Conservation (phyloP, 257 asterid species). For the Dorcoceras hygrometricum region DNA sequence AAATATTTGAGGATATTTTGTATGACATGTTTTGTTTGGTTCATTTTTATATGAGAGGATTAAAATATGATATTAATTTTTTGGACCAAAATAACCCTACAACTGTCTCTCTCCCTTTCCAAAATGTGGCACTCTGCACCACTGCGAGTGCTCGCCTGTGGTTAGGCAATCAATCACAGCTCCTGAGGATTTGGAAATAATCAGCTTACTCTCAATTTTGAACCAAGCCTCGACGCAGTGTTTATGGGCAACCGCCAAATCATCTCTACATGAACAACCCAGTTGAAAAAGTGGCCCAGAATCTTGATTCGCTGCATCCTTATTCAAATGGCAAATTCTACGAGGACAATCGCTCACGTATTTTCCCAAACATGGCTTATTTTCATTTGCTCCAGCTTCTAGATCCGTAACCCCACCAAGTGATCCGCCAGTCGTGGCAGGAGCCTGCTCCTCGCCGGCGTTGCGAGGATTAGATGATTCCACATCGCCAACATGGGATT, state of each 20-base stretch:
- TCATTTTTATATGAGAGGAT: too few species aligned
- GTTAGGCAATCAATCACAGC: too few species aligned
- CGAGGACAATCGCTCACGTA: constrained; percentile 18
- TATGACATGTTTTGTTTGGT: too few species aligned
- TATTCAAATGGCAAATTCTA: constrained; percentile 21
- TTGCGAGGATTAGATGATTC: constrained; percentile 6
- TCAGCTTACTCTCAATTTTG: constrained; percentile 19
- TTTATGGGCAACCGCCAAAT: constrained; percentile 21
- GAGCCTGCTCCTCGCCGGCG: background rate
- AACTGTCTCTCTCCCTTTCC: too few species aligned
- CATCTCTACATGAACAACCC: constrained; percentile 23
- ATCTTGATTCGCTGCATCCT: constrained; percentile 20
- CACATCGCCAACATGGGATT: constrained; percentile 10
- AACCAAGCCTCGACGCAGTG: constrained; percentile 23
- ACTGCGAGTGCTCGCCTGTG: too few species aligned
- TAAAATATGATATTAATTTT: too few species aligned
- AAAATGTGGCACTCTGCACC: too few species aligned
- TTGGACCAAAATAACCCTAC: too few species aligned
- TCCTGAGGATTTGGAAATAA: background rate
- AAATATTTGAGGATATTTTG: too few species aligned
- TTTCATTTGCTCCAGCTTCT: constrained; percentile 4
- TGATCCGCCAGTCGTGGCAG: background rate
- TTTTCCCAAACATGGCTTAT: background rate
- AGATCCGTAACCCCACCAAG: constrained; percentile 9
- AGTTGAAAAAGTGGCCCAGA: constrained; percentile 15